Conservation (phyloP, 1,284 basidiomycete genomes). For the Xerocomus alliaceus region DNA sequence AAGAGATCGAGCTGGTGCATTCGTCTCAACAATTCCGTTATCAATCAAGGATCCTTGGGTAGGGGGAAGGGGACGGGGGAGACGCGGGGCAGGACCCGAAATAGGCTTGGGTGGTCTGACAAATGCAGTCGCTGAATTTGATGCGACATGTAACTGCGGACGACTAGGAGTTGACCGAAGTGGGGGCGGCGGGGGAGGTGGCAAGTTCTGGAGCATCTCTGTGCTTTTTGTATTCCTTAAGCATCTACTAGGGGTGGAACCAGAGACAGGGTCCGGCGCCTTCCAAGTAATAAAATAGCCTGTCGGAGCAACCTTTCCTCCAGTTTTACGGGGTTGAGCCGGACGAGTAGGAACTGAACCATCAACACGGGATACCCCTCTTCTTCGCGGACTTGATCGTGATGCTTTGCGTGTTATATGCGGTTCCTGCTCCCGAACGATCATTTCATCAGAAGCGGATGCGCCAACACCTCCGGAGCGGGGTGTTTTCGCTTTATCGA, state of each 20-base stretch:
- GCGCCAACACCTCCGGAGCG: slow-evolving; percentile 22
- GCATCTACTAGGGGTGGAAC: slow-evolving; percentile 14
- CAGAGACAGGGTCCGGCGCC: slow-evolving; percentile 29
- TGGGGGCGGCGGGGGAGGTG: slow-evolving; percentile 18
- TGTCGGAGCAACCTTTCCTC: slow-evolving; percentile 35
- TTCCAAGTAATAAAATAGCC: slow-evolving; percentile 34
- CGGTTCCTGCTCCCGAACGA: slow-evolving; percentile 28
- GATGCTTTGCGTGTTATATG: slow-evolving; percentile 19
- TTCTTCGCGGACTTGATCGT: slow-evolving; percentile 33
- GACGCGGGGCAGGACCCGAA: slow-evolving; percentile 22
- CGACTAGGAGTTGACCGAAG: slow-evolving; percentile 42
- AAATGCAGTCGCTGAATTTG: slow-evolving; percentile 23
- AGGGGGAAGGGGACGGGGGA: slow-evolving; percentile 40
- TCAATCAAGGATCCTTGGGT: slow-evolving; percentile 36
- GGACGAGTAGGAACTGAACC: slow-evolving; percentile 18
- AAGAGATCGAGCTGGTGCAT: slow-evolving; percentile 27
- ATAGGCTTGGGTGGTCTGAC: slow-evolving; percentile 30
- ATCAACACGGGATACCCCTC: slow-evolving; percentile 20
- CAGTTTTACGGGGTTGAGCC: slow-evolving; percentile 23
- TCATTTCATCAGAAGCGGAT: slow-evolving; percentile 32
- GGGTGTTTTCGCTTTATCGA: slow-evolving; percentile 26
- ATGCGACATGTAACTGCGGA: slow-evolving; percentile 32
- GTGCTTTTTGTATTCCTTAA: slow-evolving; percentile 40
- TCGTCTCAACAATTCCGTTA: slow-evolving; percentile 27
- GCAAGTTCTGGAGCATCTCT: slow-evolving; percentile 34